phyloP scores from a whole-genome alignment of 164 flowering plant species.

The Akebia trifoliata region DNA sequence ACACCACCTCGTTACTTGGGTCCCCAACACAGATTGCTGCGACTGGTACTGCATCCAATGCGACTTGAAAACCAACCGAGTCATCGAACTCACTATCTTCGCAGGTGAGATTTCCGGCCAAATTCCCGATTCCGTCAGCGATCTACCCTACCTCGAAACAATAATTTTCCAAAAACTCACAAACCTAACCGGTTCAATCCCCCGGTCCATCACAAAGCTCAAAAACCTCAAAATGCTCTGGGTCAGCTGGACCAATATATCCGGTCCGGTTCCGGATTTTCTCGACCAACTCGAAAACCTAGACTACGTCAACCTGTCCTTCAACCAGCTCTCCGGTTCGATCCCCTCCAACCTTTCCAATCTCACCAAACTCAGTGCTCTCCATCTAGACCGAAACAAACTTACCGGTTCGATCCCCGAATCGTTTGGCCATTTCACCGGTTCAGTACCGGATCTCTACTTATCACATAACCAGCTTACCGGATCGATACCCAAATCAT shows the following conservation, averaged over 20 bases:
- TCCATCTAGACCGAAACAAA: constrained; percentile 51
- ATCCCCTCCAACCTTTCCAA: constrained; percentile 48
- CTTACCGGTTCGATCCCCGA: constrained; percentile 63
- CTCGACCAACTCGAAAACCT: constrained; percentile 41
- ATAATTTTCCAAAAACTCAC: constrained; percentile 43
- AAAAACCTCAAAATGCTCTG: constrained; percentile 36
- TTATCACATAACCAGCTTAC: constrained; percentile 62
- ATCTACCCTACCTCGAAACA: constrained; percentile 49
- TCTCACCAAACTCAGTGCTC: constrained; percentile 29
- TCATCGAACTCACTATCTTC: constrained; percentile 44
- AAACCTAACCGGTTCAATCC: constrained; percentile 63
- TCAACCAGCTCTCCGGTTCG: constrained; percentile 52
- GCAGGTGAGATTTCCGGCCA: constrained; percentile 40
- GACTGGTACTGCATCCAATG: constrained; percentile 53
- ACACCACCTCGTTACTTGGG: constrained; percentile 56
- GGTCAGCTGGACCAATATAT: constrained; percentile 42
- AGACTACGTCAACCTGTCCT: constrained; percentile 42
- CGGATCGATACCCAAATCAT: constrained; percentile 47
- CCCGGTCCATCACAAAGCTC: constrained; percentile 49
- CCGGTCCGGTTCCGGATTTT: constrained; percentile 63
- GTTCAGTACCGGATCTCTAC: constrained; percentile 21
- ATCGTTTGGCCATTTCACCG: constrained; percentile 34
- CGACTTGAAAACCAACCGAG: constrained; percentile 36
- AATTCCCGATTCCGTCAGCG: constrained; percentile 54
- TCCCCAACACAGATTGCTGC: constrained; percentile 50